phyloP scores from a whole-genome alignment of 2,329 filamentous ascomycete species.

The Plectosphaerella plurivora region DNA sequence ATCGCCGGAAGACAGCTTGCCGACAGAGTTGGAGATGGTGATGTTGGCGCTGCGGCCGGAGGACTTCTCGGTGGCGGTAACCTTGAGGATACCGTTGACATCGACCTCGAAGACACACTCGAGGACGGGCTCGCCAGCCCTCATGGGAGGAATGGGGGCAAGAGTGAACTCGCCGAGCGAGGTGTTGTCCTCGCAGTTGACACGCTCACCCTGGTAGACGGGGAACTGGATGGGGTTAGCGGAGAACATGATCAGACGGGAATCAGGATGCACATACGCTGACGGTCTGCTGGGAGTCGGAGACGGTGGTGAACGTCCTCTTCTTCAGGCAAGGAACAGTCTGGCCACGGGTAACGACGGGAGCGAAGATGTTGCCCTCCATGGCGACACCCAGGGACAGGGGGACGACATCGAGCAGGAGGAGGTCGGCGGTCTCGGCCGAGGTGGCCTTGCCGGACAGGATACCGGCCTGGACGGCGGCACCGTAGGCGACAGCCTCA shows the following conservation, averaged over 20 bases:
- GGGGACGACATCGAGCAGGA: constrained; percentile 93
- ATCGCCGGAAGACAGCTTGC: constrained; percentile 90
- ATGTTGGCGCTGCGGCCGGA: constrained; percentile 98
- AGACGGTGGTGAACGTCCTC: constrained; percentile 82
- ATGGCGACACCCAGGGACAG: constrained; percentile 98
- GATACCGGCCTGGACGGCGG: constrained; percentile 97
- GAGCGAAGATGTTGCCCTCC: constrained; percentile 99
- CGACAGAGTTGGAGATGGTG: constrained; percentile 98
- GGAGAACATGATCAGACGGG: neutral
- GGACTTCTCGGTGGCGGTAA: constrained; percentile 98
- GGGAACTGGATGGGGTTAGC: constrained; percentile 68
- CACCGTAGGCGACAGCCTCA: constrained; percentile 98
- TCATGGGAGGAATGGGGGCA: constrained; percentile 81
- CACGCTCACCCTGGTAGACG: constrained; percentile 92
- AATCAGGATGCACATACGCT: too few species aligned
- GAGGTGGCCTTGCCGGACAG: constrained; percentile 97
- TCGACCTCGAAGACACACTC: constrained; percentile 99
- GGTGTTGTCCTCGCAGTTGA: constrained; percentile 98
- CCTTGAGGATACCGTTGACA: constrained; percentile 99
- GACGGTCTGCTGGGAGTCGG: constrained; percentile 65
- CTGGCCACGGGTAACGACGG: constrained; percentile 76
- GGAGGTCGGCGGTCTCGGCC: constrained; percentile 87
- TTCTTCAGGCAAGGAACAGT: constrained; percentile 82
- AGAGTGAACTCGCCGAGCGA: constrained; percentile 96
- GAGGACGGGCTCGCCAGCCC: constrained; percentile 91